A percentile compares a stretch with the other conserved stretches of the same genome.
Conservation (phyloP, 345 rosid genomes). For the Camelina laxa region DNA sequence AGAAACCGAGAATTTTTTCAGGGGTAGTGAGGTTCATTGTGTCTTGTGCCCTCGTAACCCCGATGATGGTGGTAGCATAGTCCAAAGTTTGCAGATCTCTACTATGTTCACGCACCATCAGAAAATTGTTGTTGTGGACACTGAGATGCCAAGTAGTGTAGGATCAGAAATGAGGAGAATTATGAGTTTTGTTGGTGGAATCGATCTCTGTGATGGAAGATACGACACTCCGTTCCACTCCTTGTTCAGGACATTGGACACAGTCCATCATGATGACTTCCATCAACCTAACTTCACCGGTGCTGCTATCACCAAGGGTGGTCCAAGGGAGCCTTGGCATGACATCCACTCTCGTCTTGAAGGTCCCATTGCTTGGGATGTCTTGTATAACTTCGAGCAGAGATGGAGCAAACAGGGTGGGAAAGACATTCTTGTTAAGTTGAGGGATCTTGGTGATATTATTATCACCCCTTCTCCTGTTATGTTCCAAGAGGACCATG, state of each 20-base stretch:
- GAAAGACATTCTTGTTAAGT: slow-evolving; percentile 72
- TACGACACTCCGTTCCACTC: slow-evolving; percentile 94
- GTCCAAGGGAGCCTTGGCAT: slow-evolving; percentile 99
- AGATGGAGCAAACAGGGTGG: slow-evolving; percentile 98
- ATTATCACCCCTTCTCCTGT: slow-evolving; percentile 95
- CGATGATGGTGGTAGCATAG: slow-evolving; percentile 96
- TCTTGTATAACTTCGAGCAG: slow-evolving; percentile 91
- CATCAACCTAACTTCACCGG: slow-evolving; percentile 95
- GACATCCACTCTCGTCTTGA: slow-evolving; percentile 97
- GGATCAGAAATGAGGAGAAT: slow-evolving; percentile 79
- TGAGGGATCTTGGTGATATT: slow-evolving; percentile 79
- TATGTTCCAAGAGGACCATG: slow-evolving; percentile 79
- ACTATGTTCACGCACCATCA: slow-evolving; percentile 99
- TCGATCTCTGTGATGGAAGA: slow-evolving; percentile 98
- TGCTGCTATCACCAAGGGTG: slow-evolving; percentile 86
- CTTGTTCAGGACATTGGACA: slow-evolving; percentile 93
- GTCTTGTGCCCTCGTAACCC: slow-evolving; percentile 93
- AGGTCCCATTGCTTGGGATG: slow-evolving; percentile 99
- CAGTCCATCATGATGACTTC: slow-evolving; percentile 97
- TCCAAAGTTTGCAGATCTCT: slow-evolving; percentile 78
- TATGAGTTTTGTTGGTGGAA: slow-evolving; percentile 91
- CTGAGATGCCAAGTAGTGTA: slow-evolving; percentile 62
- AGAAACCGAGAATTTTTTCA: slow-evolving; percentile 76
- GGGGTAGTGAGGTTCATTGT: slow-evolving; percentile 80
- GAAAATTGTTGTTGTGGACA: slow-evolving; percentile 92